Evolutionary conservation across 2,329 filamentous ascomycete species (phyloP).

Genomic region (Beauveria pseudobassiana): DNA sequence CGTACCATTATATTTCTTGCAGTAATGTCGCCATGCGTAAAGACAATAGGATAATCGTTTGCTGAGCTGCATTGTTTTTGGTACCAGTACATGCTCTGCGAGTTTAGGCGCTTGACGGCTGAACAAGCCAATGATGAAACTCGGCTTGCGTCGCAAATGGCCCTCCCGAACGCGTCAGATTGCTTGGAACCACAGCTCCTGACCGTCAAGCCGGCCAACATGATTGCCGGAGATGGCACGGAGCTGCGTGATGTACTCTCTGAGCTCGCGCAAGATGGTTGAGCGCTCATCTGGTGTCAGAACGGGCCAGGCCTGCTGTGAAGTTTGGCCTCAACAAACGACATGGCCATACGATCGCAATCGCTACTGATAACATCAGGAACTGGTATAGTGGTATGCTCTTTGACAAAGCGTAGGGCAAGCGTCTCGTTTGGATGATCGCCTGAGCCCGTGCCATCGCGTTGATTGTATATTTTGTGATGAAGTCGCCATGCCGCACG

Average conservation of each 20-base stretch:
- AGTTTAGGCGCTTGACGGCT: constrained; percentile 13
- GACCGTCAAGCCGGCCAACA: constrained; percentile 18
- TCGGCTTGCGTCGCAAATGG: constrained; percentile 15
- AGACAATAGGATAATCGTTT: constrained; percentile 15
- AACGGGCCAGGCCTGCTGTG: constrained; percentile 17
- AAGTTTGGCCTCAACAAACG: constrained; percentile 19
- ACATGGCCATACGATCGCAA: constrained; percentile 22
- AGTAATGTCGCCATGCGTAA: constrained; percentile 13
- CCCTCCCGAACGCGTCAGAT: constrained; percentile 17
- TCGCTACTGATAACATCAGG: constrained; percentile 20
- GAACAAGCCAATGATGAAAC: constrained; percentile 20
- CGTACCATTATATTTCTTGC: constrained; percentile 14
- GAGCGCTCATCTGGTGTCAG: constrained; percentile 14
- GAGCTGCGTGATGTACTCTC: constrained; percentile 18
- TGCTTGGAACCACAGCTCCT: constrained; percentile 17
- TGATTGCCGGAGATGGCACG: constrained; percentile 14
- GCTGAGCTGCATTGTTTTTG: constrained; percentile 18
- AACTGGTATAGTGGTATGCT: constrained; percentile 20
- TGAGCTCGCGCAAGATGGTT: constrained; percentile 16
- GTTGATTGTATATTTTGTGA: constrained; percentile 18
- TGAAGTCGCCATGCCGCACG: constrained; percentile 14
- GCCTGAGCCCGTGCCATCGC: constrained; percentile 15
- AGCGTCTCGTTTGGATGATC: constrained; percentile 16
- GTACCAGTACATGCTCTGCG: constrained; percentile 17
- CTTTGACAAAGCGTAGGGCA: constrained; percentile 16